Base-by-base conservation (phyloP, 371 early-diverging fungal genomes). In the Conidiobolus incongruus region DNA sequence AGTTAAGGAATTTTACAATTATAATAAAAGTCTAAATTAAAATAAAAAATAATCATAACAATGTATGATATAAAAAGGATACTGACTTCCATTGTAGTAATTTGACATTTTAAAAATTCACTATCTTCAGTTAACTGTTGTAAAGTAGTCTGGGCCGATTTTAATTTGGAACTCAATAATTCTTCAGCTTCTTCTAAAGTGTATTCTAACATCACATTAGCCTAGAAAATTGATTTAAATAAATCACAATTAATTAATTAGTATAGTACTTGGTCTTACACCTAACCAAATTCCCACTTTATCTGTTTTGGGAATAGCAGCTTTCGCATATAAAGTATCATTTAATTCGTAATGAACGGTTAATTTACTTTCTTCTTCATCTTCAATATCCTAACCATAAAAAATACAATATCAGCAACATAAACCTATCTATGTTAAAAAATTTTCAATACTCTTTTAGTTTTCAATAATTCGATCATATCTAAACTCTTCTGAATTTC, bases 31-130 rank as follows among this genome's bases (percentile, higher is more conserved):
- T 41, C 41, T 28, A 26, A 35, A 42, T 13, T 16, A 8, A 35
- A 50, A 42, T 46, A 33, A 37, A n/a, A n/a, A n/a, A n/a, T n/a
- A n/a, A n/a, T n/a, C n/a, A n/a, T n/a, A n/a, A n/a, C n/a, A n/a
- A n/a, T n/a, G n/a, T 45, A 52, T 35, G 1, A 41, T 38, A 21
- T 35, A 31, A 60, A 60, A 65, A 59, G 58, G 59, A 60, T 68
- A 70, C 71, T 95, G 64, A 95, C 96, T 63, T 95, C 96, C 86
- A 93, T 90, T 21, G 91, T 92, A 2, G 96, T 95, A 53, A 93
- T 87, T 60, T 95, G 94, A 47, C 85, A 85, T 48, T 89, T 65
- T 58, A 95, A 56, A 49, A 83, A 95, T 52, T 81, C 83, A n/a
- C 89, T 62, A 58, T 95, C 96, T 54, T 92, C 91, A 10, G 71